phyloP scores from a whole-genome alignment of 352 stramenopile genomes.

The Phytophthora hibernalis region DNA sequence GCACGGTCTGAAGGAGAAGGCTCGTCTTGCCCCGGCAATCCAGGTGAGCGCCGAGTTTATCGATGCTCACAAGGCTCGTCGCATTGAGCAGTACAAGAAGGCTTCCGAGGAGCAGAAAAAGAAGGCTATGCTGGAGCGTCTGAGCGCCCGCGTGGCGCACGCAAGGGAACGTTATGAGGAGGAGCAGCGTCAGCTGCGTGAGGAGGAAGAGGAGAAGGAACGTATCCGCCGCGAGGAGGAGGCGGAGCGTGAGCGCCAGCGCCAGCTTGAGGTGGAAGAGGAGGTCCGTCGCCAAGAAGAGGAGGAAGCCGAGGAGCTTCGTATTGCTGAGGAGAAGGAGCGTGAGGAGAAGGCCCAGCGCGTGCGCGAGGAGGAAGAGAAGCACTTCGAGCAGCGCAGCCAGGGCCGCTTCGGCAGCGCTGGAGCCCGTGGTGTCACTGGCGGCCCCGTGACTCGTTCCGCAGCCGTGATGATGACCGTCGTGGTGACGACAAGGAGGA shows the following conservation, averaged over 20 bases:
- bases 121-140: slow-evolving; percentile 70
- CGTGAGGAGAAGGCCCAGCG: slow-evolving; percentile 32
- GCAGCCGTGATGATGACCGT: slow-evolving; percentile 33
- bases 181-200: slow-evolving; percentile 64
- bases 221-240: slow-evolving; percentile 65
- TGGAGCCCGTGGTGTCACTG: slow-evolving; percentile 39
- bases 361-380: slow-evolving; percentile 52
- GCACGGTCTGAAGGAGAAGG: slow-evolving; percentile 90
- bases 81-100: slow-evolving; percentile 90
- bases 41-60: slow-evolving; percentile 82
- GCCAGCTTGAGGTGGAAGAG: slow-evolving; percentile 68
- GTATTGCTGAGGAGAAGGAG: slow-evolving; percentile 54
- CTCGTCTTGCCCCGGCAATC: slow-evolving; percentile 71
- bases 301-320: slow-evolving; percentile 56
- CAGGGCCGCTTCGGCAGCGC: slow-evolving; percentile 38
- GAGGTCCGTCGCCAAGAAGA: slow-evolving; percentile 75
- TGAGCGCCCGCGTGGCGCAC: slow-evolving; percentile 68
- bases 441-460: slow-evolving; percentile 19
- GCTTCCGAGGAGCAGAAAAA: slow-evolving; percentile 88
- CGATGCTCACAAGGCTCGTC: slow-evolving; percentile 75
- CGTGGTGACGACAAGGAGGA: slow-evolving; percentile 51
- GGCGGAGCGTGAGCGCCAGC: slow-evolving; percentile 60
- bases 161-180: slow-evolving; percentile 78
- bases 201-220: slow-evolving; percentile 72
- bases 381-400: slow-evolving; percentile 42